Percentiles rank a stretch among this genome's conserved stretches.
These are phyloP conservation scores for Multifurca ochricompacta DNA, from an alignment of 768 basidiomycete genomes.

Conservation along the genomic window DNA sequence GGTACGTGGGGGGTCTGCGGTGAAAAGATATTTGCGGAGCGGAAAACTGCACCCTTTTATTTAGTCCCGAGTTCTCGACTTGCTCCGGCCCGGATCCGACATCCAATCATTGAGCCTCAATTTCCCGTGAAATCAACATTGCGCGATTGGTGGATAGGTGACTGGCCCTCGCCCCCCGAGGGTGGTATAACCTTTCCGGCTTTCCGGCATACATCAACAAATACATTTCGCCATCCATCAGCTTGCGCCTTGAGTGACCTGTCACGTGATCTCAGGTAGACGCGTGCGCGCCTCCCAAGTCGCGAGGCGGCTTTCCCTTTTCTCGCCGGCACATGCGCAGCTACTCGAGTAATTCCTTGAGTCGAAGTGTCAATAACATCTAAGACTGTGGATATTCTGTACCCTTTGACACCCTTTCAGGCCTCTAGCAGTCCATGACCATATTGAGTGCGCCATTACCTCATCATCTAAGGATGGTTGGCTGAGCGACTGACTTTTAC, in stretches of 20 bases:
- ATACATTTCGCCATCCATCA: too few relatives aligned
- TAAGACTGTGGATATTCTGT: too few relatives aligned
- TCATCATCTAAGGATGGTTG: not conserved
- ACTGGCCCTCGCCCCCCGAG: too few relatives aligned
- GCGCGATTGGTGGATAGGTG: not conserved
- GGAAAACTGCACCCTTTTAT: not conserved
- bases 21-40: not conserved
- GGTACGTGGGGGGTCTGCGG: slow-evolving; percentile 5
- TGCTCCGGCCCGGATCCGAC: slow-evolving; percentile 11
- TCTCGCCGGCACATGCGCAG: too few relatives aligned
- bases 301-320: too few relatives aligned
- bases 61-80: not conserved
- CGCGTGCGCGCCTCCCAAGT: too few relatives aligned
- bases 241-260: too few relatives aligned
- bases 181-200: too few relatives aligned
- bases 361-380: too few relatives aligned
- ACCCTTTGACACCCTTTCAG: not conserved
- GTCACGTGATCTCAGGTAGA: too few relatives aligned
- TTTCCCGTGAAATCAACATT: not conserved
- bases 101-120: slow-evolving; percentile 4
- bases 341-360: too few relatives aligned
- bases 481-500: not conserved
- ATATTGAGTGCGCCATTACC: not conserved
- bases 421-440: not conserved
- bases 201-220: too few relatives aligned